phyloP scores from a whole-genome alignment of 768 basidiomycete species.

The Tricholomella constricta region DNA sequence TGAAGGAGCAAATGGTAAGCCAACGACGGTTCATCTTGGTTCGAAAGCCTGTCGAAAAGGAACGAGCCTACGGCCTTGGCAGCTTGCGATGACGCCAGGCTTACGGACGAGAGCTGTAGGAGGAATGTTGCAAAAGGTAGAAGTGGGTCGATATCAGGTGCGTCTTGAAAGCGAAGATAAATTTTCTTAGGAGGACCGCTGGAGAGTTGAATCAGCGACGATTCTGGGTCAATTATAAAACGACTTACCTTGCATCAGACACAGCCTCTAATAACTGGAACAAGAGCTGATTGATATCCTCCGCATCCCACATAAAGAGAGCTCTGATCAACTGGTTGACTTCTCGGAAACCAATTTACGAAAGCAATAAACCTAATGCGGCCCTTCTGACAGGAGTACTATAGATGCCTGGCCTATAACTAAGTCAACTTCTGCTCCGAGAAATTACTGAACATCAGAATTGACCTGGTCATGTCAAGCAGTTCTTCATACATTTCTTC shows the following conservation, averaged over 20 bases:
- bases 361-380: neutral
- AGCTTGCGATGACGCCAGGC: neutral
- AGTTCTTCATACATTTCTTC: constrained; percentile 9
- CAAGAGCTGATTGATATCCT: neutral
- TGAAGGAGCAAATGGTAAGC: neutral
- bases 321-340: constrained; percentile 1
- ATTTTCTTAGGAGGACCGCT: neutral
- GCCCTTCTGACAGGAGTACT: neutral
- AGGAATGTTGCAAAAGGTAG: constrained; percentile 1
- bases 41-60: neutral
- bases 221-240: neutral
- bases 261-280: neutral
- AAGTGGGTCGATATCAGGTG: neutral
- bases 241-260: neutral
- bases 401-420: neutral
- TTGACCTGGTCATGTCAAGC: neutral
- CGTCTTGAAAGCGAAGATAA: constrained; percentile 1
- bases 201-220: neutral
- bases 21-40: neutral
- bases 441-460: neutral
- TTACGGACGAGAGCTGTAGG: neutral
- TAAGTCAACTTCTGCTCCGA: neutral
- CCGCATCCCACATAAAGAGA: constrained; percentile 1
- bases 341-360: neutral
- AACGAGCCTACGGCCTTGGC: neutral